phyloP scores from a whole-genome alignment of 202 grass and related monocot species.

The Sporobolus alterniflorus region DNA sequence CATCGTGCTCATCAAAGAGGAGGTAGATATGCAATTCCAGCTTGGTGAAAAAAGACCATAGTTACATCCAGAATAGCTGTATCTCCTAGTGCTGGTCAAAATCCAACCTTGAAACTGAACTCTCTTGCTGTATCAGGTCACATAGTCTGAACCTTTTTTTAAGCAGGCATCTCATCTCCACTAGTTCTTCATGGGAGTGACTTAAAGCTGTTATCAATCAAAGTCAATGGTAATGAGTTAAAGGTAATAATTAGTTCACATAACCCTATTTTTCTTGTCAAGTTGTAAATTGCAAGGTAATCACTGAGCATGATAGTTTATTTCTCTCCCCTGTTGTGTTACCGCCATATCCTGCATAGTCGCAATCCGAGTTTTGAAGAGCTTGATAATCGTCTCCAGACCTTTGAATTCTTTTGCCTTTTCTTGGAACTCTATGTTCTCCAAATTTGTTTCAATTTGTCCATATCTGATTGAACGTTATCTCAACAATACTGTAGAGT shows the following conservation, averaged over 20 bases:
- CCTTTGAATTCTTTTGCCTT: background rate
- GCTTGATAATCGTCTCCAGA: background rate
- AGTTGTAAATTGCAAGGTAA: slow-evolving; percentile 1
- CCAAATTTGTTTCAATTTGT: slow-evolving; percentile 22
- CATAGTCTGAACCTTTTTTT: slow-evolving; percentile 27
- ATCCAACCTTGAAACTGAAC: slow-evolving; percentile 10
- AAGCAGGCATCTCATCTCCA: slow-evolving; percentile 63
- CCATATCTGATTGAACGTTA: slow-evolving; percentile 11
- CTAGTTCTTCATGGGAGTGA: slow-evolving; percentile 81
- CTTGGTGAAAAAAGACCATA: slow-evolving; percentile 89
- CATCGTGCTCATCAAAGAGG: slow-evolving; percentile 48
- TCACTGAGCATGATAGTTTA: background rate
- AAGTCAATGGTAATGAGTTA: slow-evolving; percentile 81
- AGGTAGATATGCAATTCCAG: slow-evolving; percentile 87
- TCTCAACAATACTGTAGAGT: slow-evolving; percentile 64
- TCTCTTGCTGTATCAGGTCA: background rate
- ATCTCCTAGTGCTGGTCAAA: slow-evolving; percentile 69
- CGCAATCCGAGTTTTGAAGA: background rate
- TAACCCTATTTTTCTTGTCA: slow-evolving; percentile 2
- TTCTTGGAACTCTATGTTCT: background rate
- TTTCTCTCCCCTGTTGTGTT: background rate
- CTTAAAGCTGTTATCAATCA: slow-evolving; percentile 89
- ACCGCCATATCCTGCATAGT: background rate
- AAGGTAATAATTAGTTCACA: slow-evolving; percentile 54
- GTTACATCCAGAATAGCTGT: slow-evolving; percentile 90